phyloP scores from a whole-genome alignment of 2,329 filamentous ascomycete genomes.

The Paramyrothecium sp. region DNA sequence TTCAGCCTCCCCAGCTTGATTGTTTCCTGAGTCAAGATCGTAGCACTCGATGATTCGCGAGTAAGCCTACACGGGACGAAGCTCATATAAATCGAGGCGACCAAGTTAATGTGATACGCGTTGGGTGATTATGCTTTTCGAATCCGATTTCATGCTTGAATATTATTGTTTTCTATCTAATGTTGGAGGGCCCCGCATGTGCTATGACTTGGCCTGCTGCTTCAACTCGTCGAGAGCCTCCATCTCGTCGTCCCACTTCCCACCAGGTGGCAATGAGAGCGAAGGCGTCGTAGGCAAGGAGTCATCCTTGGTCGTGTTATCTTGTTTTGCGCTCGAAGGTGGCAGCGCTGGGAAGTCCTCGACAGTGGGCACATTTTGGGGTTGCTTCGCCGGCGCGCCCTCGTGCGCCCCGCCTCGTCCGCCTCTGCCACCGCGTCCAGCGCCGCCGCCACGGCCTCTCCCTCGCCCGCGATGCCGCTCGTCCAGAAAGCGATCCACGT shows the following conservation, averaged over 20 bases:
- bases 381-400: slow-evolving; percentile 8
- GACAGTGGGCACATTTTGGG: slow-evolving; percentile 21
- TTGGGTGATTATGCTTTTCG: too few species aligned
- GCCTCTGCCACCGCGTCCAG: slow-evolving; percentile 28
- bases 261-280: slow-evolving; percentile 29
- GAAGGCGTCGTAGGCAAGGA: slow-evolving; percentile 22
- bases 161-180: too few species aligned
- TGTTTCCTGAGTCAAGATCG: too few species aligned
- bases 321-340: slow-evolving; percentile 15
- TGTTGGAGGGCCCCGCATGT: too few species aligned
- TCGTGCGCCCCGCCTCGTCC: slow-evolving; percentile 22
- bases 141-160: too few species aligned
- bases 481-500: slow-evolving; percentile 35
- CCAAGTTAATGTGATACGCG: too few species aligned
- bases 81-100: too few species aligned
- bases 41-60: too few species aligned
- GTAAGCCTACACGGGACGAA: too few species aligned
- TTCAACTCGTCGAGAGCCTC: slow-evolving; percentile 44
- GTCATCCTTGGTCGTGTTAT: slow-evolving; percentile 19
- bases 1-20: too few species aligned
- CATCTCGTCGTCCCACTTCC: slow-evolving; percentile 60
- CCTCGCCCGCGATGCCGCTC: slow-evolving; percentile 29
- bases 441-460: slow-evolving; percentile 29
- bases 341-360: slow-evolving; percentile 37
- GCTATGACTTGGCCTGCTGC: slow-evolving; percentile 18